Evolutionary conservation across 305 asterid species (phyloP).

Genomic region (Fraxinus angustifolia): DNA sequence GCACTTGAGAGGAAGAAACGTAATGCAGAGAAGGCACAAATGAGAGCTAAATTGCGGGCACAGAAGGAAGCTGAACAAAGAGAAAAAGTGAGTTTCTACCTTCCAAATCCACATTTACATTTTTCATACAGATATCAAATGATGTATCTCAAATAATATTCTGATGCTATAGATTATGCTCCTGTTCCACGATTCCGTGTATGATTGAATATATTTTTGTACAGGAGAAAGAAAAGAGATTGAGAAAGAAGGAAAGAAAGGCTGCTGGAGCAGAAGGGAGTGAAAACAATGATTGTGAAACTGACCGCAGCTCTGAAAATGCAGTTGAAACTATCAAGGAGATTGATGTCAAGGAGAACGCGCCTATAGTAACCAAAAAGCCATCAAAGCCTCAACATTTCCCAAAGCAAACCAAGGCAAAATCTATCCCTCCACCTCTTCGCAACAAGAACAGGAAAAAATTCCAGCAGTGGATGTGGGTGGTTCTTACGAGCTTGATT

Average conservation of each 20-base stretch:
- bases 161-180: not conserved
- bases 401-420: conserved; percentile 35
- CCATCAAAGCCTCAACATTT: conserved; percentile 27
- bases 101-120: not conserved
- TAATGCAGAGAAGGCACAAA: conserved; percentile 53
- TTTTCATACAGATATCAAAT: conserved; percentile 6
- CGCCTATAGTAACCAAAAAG: conserved; percentile 16
- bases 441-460: conserved; percentile 38
- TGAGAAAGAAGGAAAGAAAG: conserved; percentile 54
- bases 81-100: conserved; percentile 46
- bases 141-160: not conserved
- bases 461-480: conserved; percentile 50
- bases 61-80: conserved; percentile 62
- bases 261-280: conserved; percentile 25
- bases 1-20: conserved; percentile 65
- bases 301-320: conserved; percentile 18
- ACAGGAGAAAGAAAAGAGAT: conserved; percentile 57
- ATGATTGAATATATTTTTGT: conserved; percentile 10
- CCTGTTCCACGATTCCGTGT: not conserved
- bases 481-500: conserved; percentile 20
- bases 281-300: conserved; percentile 30
- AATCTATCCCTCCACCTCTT: conserved; percentile 47
- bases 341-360: conserved; percentile 26
- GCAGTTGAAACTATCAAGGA: conserved; percentile 24
- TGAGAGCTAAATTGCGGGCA: conserved; percentile 53